phyloP scores from a whole-genome alignment of 306 rosid species.

The Sesbania bispinosa region DNA sequence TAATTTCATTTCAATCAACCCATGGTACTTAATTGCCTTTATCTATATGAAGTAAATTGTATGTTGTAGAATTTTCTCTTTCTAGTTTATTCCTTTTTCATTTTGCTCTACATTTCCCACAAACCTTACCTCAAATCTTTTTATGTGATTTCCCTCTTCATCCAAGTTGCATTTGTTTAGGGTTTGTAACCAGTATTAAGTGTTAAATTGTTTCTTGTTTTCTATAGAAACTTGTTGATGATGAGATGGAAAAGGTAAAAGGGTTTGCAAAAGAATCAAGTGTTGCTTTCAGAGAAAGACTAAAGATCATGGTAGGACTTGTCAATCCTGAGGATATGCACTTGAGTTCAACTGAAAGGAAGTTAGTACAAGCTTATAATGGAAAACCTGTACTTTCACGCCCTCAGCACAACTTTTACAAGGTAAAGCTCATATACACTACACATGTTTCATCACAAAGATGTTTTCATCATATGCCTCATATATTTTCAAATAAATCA shows the following conservation, averaged over 20 bases:
- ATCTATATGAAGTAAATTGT: background rate
- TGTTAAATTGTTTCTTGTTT: conserved; percentile 9
- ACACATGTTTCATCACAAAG: background rate
- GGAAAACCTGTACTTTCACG: conserved; percentile 94
- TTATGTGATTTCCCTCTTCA: background rate
- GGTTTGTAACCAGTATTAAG: background rate
- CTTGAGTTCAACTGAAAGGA: conserved; percentile 73
- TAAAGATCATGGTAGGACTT: conserved; percentile 87
- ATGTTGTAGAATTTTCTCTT: background rate
- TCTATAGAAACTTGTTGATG: conserved; percentile 70
- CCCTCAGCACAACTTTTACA: conserved; percentile 85
- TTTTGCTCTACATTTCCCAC: background rate
- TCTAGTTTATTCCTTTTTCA: background rate
- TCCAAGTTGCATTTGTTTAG: background rate
- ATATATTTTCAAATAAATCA: background rate
- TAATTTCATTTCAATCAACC: background rate
- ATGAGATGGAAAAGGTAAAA: conserved; percentile 80
- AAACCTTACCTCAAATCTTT: background rate
- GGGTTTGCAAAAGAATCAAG: conserved; percentile 81
- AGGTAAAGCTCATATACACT: conserved; percentile 34
- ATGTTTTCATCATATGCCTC: background rate
- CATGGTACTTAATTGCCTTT: background rate
- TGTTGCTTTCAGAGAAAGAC: conserved; percentile 79
- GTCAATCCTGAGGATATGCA: conserved; percentile 84
- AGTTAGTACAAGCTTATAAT: conserved; percentile 75